Evolutionary conservation across 768 basidiomycete genomes (phyloP).

Genomic region (Boletus sensibilis): DNA sequence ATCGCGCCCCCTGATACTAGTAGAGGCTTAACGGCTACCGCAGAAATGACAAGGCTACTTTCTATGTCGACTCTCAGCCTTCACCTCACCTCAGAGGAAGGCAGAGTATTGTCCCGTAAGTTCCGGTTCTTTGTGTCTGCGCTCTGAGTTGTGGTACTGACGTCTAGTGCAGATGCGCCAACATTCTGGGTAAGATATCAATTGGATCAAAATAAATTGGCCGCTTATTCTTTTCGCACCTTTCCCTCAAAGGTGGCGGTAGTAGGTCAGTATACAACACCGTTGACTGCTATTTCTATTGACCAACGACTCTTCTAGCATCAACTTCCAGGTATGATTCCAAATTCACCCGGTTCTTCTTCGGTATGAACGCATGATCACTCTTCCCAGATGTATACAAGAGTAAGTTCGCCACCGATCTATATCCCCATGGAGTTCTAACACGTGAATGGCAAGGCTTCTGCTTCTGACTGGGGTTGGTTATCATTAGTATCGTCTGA

Average conservation of each 20-base stretch:
- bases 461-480: slow-evolving; percentile 69
- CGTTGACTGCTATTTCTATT: background rate
- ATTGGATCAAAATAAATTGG: background rate
- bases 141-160: background rate
- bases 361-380: background rate
- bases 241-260: slow-evolving; percentile 42
- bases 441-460: slow-evolving; percentile 45
- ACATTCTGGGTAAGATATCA: slow-evolving; percentile 48
- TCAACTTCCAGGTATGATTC: slow-evolving; percentile 57
- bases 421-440: background rate
- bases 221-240: background rate
- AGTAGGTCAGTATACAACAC: slow-evolving; percentile 44
- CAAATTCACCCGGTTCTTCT: background rate
- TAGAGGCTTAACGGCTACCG: background rate
- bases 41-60: slow-evolving; percentile 73
- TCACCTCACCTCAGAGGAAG: slow-evolving; percentile 62
- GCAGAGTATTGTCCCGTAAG: slow-evolving; percentile 66
- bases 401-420: slow-evolving; percentile 34
- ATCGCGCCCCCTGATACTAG: background rate
- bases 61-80: slow-evolving; percentile 61
- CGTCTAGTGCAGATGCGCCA: slow-evolving; percentile 50
- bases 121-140: slow-evolving; percentile 1
- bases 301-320: slow-evolving; percentile 37
- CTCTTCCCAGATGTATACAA: slow-evolving; percentile 58
- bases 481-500: background rate